Base-by-base conservation (phyloP, 2,329 filamentous ascomycete genomes). In the Talaromyces sp. region DNA sequence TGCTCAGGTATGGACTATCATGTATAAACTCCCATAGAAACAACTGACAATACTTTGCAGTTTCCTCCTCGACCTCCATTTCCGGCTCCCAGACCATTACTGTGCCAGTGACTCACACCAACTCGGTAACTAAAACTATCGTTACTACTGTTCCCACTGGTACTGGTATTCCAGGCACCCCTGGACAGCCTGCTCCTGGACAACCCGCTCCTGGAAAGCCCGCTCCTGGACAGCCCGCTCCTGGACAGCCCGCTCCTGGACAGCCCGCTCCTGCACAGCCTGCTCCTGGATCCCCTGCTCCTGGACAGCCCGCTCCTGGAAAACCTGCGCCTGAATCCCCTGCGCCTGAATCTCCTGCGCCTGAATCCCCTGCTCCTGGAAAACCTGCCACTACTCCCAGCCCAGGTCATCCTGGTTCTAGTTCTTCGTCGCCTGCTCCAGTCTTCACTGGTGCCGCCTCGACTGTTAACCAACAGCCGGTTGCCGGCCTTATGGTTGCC, bases 391-490 rank as follows among this genome's bases (percentile, higher is more conserved):
- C 51, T 21, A 54, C 51, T 21, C 35, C 6, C 10, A 56, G 14
- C 9, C 32, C 35, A 2, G 46, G 10, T 24, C 54, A 17, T 1
- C 35, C 35, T 35, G 32, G 32, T 35, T 27, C 58, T n/a, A 21
- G n/a, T n/a, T n/a, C 50, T 35, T 14, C 53, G 29, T 17, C 50
- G 41, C 5, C 58, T 31, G 27, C 65, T 52, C 60, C 64, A 24
- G 27, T 64, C 49, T 73, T 69, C 69, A 72, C 69, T 49, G 74
- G 74, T 64, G 74, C 72, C 64, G 74, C 73, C 60, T 67, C 68
- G 56, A 41, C 21, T 11, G 49, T 58, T 46, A 55, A 59, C 63
- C 65, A 71, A 63, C 69, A 75, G 69, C 73, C 73, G 51, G 66
- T 70, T 59, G 71, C 65, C 58, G 73, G 73, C 56, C 64, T 77